Percentiles rank a stretch among this genome's conserved stretches.
These are phyloP conservation scores for Dicorynia guianensis DNA, from an alignment of 306 rosid genomes.

Conservation along the genomic window DNA sequence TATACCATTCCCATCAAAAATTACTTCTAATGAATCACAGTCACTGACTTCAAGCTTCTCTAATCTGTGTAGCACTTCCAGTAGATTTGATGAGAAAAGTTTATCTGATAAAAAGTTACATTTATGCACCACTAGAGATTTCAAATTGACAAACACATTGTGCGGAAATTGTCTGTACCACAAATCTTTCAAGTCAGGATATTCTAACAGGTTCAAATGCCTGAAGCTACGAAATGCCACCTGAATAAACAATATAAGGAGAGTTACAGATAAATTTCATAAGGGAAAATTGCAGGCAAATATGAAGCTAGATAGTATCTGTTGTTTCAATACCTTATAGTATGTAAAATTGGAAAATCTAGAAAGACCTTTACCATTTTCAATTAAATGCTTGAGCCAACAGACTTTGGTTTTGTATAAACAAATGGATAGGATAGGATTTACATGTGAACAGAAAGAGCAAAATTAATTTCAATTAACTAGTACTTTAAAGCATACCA, in stretches of 20 bases:
- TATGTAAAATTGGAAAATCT: too few relatives aligned
- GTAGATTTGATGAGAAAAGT: not conserved
- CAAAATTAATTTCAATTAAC: not conserved
- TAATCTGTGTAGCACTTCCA: not conserved
- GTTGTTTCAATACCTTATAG: too few relatives aligned
- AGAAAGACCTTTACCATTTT: too few relatives aligned
- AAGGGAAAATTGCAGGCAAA: not conserved
- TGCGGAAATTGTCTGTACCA: not conserved
- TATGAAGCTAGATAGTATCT: not conserved
- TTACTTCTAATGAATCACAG: not conserved
- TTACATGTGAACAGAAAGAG: not conserved
- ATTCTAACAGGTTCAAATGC: not conserved
- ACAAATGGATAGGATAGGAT: not conserved
- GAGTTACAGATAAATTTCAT: too few relatives aligned
- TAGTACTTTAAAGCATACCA: not conserved
- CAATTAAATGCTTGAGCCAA: too few relatives aligned
- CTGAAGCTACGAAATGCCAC: not conserved
- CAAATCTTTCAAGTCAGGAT: not conserved
- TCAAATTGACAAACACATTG: not conserved
- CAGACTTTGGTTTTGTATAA: too few relatives aligned
- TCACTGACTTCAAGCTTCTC: constrained; percentile 19
- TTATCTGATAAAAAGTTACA: not conserved
- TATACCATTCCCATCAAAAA: constrained; percentile 7
- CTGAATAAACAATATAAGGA: not conserved
- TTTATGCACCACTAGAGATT: not conserved